Evolutionary conservation across 2,329 filamentous ascomycete species (phyloP).

Genomic region (Botrytis elliptica): DNA sequence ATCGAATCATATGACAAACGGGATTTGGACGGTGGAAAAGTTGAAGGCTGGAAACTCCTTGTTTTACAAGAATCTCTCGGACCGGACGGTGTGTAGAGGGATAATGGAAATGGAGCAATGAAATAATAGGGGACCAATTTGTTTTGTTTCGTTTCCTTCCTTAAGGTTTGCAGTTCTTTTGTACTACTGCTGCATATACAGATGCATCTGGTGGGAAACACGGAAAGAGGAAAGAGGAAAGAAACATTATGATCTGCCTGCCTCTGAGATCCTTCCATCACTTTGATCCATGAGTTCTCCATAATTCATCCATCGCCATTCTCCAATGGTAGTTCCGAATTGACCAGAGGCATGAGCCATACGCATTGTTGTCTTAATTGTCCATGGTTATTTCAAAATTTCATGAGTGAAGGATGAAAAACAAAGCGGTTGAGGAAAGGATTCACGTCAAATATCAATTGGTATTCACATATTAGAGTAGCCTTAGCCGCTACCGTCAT

Average conservation of each 20-base stretch:
- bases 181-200: constrained; percentile 7
- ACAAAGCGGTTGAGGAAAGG: constrained; percentile 4
- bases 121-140: not conserved
- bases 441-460: constrained; percentile 1
- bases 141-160: not conserved
- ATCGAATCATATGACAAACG: constrained; percentile 6
- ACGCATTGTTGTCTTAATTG: not conserved
- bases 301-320: not conserved
- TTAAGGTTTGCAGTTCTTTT: not conserved
- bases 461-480: not conserved
- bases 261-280: not conserved
- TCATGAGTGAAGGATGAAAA: not conserved
- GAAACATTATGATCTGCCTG: not conserved
- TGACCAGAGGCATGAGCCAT: not conserved
- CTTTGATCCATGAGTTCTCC: constrained; percentile 1
- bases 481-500: constrained; percentile 3
- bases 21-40: not conserved
- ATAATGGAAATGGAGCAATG: not conserved
- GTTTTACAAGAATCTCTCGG: constrained; percentile 9
- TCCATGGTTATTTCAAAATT: not conserved
- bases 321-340: not conserved
- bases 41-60: constrained; percentile 1
- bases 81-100: too few species aligned
- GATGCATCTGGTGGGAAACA: not conserved
- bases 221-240: not conserved